Conservation (phyloP, 139 green algal species). For the Closterium sp. region DNA sequence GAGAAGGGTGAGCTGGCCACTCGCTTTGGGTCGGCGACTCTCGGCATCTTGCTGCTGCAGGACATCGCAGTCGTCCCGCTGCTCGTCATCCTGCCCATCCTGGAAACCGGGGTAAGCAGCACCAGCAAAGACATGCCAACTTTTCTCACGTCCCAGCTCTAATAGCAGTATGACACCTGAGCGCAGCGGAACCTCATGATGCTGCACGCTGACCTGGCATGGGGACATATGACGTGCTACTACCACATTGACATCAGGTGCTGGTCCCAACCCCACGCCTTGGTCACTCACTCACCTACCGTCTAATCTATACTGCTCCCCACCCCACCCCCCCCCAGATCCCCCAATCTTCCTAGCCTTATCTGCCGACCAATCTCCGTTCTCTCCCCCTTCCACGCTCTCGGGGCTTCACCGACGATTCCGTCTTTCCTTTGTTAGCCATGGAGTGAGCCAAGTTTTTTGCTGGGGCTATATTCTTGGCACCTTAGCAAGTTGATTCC, state of each 20-base stretch:
- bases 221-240: too few relatives aligned
- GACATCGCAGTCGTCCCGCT: conserved; percentile 97
- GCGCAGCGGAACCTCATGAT: not conserved
- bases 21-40: conserved; percentile 82
- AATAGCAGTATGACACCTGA: not conserved
- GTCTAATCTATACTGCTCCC: too few relatives aligned
- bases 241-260: too few relatives aligned
- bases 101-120: conserved; percentile 61
- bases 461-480: conserved; percentile 73
- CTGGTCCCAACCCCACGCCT: too few relatives aligned
- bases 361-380: too few relatives aligned
- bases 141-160: not conserved
- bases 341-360: too few relatives aligned
- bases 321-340: too few relatives aligned
- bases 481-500: too few relatives aligned
- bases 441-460: conserved; percentile 61
- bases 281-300: too few relatives aligned
- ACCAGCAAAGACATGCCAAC: not conserved
- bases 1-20: conserved; percentile 82
- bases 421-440: conserved; percentile 37
- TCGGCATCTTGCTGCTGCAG: conserved; percentile 94
- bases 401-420: conserved; percentile 34
- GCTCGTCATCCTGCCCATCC: conserved; percentile 97
- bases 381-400: not conserved
- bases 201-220: not conserved